These are phyloP conservation scores for Aspergillus novofumigatus DNA, from an alignment of 2,329 filamentous ascomycete genomes.

Conservation along the genomic window DNA sequence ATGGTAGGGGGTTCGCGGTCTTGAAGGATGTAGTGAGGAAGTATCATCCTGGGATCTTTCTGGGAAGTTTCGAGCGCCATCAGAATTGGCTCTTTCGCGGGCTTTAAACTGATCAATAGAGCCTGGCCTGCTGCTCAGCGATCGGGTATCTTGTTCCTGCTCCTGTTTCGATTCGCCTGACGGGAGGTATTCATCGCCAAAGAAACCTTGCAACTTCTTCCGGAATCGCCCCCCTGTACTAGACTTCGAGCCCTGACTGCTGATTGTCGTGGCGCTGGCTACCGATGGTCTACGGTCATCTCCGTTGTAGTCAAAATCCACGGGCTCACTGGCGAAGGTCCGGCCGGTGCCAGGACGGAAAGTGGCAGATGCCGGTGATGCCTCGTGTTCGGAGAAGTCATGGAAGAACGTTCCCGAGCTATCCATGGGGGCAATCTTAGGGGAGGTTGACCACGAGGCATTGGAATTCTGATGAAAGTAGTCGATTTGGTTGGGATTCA, in stretches of 20 bases:
- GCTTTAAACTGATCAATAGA: slow-evolving; percentile 52
- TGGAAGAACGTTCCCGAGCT: slow-evolving; percentile 35
- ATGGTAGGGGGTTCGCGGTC: slow-evolving; percentile 80
- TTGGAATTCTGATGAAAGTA: slow-evolving; percentile 24
- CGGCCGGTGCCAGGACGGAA: slow-evolving; percentile 57
- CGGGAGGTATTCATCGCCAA: slow-evolving; percentile 80
- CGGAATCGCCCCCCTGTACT: slow-evolving; percentile 65
- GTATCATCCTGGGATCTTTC: slow-evolving; percentile 46
- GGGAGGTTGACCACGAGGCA: slow-evolving; percentile 28
- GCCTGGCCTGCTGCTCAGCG: slow-evolving; percentile 16
- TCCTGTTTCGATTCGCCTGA: slow-evolving; percentile 56
- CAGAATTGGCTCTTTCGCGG: slow-evolving; percentile 77
- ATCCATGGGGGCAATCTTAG: slow-evolving; percentile 23
- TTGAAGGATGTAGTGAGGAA: slow-evolving; percentile 68
- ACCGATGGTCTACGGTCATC: slow-evolving; percentile 82
- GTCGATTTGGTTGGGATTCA: slow-evolving; percentile 17
- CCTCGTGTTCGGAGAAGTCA: slow-evolving; percentile 37
- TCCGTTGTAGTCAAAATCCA: slow-evolving; percentile 57
- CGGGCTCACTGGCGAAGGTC: slow-evolving; percentile 55
- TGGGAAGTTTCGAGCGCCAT: slow-evolving; percentile 59
- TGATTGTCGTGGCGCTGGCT: slow-evolving; percentile 80
- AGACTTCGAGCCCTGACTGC: slow-evolving; percentile 76
- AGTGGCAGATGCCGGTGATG: slow-evolving; percentile 63
- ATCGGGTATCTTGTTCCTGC: slow-evolving; percentile 64
- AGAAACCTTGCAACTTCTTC: slow-evolving; percentile 85